Percentiles rank a stretch among this genome's conserved stretches.
These are phyloP conservation scores for Furcasterigmium furcatum DNA, from an alignment of 2,329 filamentous ascomycete genomes.

Conservation along the genomic window DNA sequence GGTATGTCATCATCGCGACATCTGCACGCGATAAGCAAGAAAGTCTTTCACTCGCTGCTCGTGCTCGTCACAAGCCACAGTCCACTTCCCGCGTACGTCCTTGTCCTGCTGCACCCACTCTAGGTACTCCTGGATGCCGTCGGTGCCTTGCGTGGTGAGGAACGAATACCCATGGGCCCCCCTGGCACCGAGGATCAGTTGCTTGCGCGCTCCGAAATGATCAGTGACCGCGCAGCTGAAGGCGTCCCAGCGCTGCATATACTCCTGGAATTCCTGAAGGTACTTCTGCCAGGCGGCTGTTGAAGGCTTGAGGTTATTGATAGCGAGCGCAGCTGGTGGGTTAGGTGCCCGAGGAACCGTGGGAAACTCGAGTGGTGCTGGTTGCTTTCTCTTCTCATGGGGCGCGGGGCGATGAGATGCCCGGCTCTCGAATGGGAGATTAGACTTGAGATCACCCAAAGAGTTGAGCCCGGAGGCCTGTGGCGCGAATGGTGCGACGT, in stretches of 20 bases:
- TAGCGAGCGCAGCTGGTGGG: constrained; percentile 37
- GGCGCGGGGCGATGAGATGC: constrained; percentile 36
- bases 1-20: constrained; percentile 24
- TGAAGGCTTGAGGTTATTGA: constrained; percentile 40
- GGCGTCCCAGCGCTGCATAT: constrained; percentile 42
- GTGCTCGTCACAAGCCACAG: constrained; percentile 56
- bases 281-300: constrained; percentile 46
- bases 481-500: constrained; percentile 52
- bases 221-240: constrained; percentile 47
- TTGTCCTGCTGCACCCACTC: constrained; percentile 62
- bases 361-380: constrained; percentile 39
- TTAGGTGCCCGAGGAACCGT: constrained; percentile 45
- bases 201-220: constrained; percentile 52
- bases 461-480: constrained; percentile 45
- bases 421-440: constrained; percentile 53
- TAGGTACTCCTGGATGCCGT: constrained; percentile 55
- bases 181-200: constrained; percentile 33
- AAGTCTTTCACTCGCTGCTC: constrained; percentile 56
- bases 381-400: constrained; percentile 26
- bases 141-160: constrained; percentile 36
- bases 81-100: constrained; percentile 59
- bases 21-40: constrained; percentile 41
- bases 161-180: constrained; percentile 41
- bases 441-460: constrained; percentile 52
- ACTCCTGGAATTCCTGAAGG: constrained; percentile 47